These are phyloP conservation scores for Phytophthora fragariae DNA, from an alignment of 352 stramenopile species.

Conservation along the genomic window DNA sequence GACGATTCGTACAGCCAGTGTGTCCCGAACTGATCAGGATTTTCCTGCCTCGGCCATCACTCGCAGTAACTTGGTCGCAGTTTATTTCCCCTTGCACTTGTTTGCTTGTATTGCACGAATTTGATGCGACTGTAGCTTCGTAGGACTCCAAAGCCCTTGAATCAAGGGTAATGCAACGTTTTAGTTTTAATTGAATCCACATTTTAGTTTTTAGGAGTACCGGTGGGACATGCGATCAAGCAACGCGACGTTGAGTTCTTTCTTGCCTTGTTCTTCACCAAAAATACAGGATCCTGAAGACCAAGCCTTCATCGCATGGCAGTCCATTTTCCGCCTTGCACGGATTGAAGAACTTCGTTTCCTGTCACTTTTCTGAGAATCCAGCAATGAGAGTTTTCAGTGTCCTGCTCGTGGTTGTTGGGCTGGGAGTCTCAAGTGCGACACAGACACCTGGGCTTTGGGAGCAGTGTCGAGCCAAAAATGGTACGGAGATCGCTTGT, in stretches of 20 bases:
- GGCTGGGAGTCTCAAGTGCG: neutral
- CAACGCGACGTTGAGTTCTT: neutral
- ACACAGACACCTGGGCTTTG: constrained; percentile 6
- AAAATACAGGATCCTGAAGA: constrained; percentile 21
- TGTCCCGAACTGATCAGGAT: constrained; percentile 10
- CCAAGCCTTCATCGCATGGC: neutral
- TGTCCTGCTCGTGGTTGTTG: neutral
- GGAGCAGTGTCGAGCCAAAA: constrained; percentile 26
- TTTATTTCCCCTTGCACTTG: neutral
- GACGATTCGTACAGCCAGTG: constrained; percentile 34
- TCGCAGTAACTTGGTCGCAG: neutral
- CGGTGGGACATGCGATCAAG: constrained; percentile 5
- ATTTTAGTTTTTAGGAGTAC: neutral
- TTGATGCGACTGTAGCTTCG: no score
- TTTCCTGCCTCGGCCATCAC: neutral
- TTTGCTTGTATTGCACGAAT: no score
- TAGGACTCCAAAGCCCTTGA: no score
- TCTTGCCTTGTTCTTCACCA: constrained; percentile 15
- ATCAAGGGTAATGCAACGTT: no score
- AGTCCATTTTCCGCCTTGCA: constrained; percentile 2
- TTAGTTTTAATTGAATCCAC: no score
- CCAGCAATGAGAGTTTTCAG: constrained; percentile 10
- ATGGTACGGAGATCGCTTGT: constrained; percentile 26
- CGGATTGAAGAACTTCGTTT: constrained; percentile 2
- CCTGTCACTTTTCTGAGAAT: no score